Base-by-base conservation (phyloP, 352 stramenopile genomes). In the Pythium diclinum region DNA sequence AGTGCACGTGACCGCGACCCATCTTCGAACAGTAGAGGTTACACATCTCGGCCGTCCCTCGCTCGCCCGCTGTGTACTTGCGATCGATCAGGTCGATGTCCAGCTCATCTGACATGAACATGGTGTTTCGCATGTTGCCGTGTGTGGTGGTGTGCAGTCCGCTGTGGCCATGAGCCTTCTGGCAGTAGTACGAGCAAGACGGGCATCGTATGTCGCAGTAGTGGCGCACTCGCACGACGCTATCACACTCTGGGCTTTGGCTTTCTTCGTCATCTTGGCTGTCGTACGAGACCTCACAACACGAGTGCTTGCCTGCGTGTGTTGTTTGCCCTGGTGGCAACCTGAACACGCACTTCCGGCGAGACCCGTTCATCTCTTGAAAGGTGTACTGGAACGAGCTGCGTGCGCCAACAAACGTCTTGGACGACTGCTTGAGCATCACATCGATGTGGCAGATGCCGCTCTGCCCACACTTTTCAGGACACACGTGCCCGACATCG, bases 11-110 rank as follows among this genome's bases (percentile, higher is more conserved):
- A 9, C 76, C 73, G 16, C 80, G 83, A 46, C 83, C 86, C 77
- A 88, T 92, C 62, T 91, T 91, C 7, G 82, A 81, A 64, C 81
- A 94, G 63, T 83, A 92, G 19, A 92, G 59, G 32, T 88, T 91
- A 58, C 83, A 94, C 81, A 92, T 92, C 54, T 94, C 83, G 3
- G 85, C 83, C 3, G 75, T 85, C 10, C 85, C 85, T 7, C 63
- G 56, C 61, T 94, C 85, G 0, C 85, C 83, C 14, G 75, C 71
- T 16, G 72, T 65, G 64, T 92, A 94, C 72, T 92, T 88, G 48
- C 84, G 80, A 47, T 89, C 83, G 6, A 79, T 68, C 19, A 94
- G 61, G 56, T 94, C 82, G 16, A 94, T 83, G 8, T 88, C 73
- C 3, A 76, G 53, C 0, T 71, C 60, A 30, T 91, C 79, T 1